Percentiles rank a stretch among this genome's conserved stretches.
Conservation (phyloP, 2,329 filamentous ascomycete species). For the Chrysoporthe deuterocubensis region DNA sequence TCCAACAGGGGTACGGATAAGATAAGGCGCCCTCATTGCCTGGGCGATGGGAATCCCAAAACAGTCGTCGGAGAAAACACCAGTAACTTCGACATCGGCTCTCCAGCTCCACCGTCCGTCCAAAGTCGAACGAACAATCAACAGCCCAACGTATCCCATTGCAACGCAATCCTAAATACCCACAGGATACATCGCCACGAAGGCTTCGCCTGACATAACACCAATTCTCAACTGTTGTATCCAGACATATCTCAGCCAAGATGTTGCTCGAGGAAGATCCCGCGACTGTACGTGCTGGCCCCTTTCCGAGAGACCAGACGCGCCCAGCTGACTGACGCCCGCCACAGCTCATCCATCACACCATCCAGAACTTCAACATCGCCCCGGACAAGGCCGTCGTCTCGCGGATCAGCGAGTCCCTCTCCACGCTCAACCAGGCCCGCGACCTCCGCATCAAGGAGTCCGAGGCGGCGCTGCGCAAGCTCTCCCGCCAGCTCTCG, state of each 20-base stretch:
- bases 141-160: not conserved
- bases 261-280: slow-evolving; percentile 97
- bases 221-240: not conserved
- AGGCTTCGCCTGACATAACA: not conserved
- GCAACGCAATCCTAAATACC: not conserved
- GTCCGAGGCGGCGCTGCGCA: slow-evolving; percentile 68
- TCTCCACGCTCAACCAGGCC: slow-evolving; percentile 81
- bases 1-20: slow-evolving; percentile 5
- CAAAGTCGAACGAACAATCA: not conserved
- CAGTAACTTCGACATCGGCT: not conserved
- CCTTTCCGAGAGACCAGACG: not conserved
- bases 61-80: slow-evolving; percentile 5
- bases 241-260: slow-evolving; percentile 42
- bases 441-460: slow-evolving; percentile 78
- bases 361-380: slow-evolving; percentile 94
- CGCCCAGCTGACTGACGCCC: not conserved
- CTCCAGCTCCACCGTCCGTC: not conserved
- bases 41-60: slow-evolving; percentile 5
- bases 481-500: slow-evolving; percentile 75
- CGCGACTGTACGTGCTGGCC: slow-evolving; percentile 66
- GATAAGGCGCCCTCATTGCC: not conserved
- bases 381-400: slow-evolving; percentile 84
- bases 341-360: slow-evolving; percentile 82
- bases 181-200: not conserved
- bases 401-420: slow-evolving; percentile 80